Evolutionary conservation across 257 asterid species (phyloP).

Genomic region (Fraxinus cuspidata): DNA sequence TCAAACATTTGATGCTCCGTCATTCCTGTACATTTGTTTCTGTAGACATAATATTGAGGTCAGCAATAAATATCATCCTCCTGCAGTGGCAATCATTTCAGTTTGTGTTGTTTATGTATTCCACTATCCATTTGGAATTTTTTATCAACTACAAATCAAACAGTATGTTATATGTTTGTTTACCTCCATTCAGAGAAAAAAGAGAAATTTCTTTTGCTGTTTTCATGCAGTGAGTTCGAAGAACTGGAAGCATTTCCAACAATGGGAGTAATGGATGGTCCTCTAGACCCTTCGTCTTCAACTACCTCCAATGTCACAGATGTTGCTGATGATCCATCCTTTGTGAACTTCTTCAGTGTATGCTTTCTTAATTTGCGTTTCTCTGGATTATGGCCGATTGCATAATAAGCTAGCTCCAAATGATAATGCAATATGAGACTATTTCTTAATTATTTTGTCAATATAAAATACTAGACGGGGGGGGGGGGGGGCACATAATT

Average conservation of each 20-base stretch:
- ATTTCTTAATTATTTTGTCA: neutral
- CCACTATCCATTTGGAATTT: neutral
- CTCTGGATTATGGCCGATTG: neutral
- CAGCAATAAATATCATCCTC: neutral
- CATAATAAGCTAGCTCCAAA: neutral
- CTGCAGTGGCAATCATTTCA: neutral
- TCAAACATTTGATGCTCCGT: too few species aligned
- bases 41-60: neutral
- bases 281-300: slow-evolving; percentile 73
- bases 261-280: slow-evolving; percentile 86
- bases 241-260: slow-evolving; percentile 93
- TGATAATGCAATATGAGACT: neutral
- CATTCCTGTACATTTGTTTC: too few species aligned
- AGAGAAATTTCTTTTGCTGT: neutral
- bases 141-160: neutral
- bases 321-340: slow-evolving; percentile 74
- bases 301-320: slow-evolving; percentile 49
- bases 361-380: slow-evolving; percentile 23
- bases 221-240: slow-evolving; percentile 58
- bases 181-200: neutral
- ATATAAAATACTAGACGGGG: neutral
- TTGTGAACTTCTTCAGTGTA: slow-evolving; percentile 87
- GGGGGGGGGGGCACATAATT: too few species aligned
- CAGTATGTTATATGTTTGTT: neutral
- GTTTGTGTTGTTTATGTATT: too few species aligned